phyloP scores from a whole-genome alignment of 2,329 filamentous ascomycete species.

The Aureobasidium lini region DNA sequence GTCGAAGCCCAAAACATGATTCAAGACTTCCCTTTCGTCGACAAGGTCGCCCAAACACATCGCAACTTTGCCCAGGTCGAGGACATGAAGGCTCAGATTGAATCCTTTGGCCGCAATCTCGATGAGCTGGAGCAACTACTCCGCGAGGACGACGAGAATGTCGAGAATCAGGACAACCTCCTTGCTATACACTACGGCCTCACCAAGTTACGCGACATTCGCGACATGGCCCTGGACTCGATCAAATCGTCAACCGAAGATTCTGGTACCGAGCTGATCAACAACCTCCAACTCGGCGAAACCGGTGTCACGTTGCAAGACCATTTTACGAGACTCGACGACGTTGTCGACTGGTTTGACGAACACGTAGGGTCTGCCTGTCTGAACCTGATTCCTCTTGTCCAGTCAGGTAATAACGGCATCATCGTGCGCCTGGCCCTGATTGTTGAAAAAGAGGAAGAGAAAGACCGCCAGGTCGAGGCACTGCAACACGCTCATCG shows the following conservation, averaged over 20 bases:
- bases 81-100: slow-evolving; percentile 84
- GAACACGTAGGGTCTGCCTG: slow-evolving; percentile 86
- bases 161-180: slow-evolving; percentile 86
- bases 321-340: slow-evolving; percentile 80
- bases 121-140: slow-evolving; percentile 70
- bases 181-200: slow-evolving; percentile 86
- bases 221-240: slow-evolving; percentile 95
- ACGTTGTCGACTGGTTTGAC: slow-evolving; percentile 89
- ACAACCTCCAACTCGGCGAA: slow-evolving; percentile 54
- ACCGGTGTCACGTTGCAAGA: slow-evolving; percentile 67
- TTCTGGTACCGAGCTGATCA: slow-evolving; percentile 92
- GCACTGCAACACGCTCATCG: slow-evolving; percentile 90
- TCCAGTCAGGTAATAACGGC: slow-evolving; percentile 78
- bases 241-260: slow-evolving; percentile 76
- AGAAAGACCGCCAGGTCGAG: slow-evolving; percentile 84
- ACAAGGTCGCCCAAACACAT: slow-evolving; percentile 86
- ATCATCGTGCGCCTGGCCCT: slow-evolving; percentile 87
- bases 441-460: slow-evolving; percentile 91
- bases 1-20: slow-evolving; percentile 97
- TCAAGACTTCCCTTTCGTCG: slow-evolving; percentile 89
- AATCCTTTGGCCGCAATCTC: slow-evolving; percentile 75
- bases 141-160: slow-evolving; percentile 72
- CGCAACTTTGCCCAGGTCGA: slow-evolving; percentile 92
- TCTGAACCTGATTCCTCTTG: slow-evolving; percentile 79
- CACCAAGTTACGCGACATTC: slow-evolving; percentile 83